Evolutionary conservation across 139 green algal species (phyloP).

Genomic region (Coelastrella sp.): DNA sequence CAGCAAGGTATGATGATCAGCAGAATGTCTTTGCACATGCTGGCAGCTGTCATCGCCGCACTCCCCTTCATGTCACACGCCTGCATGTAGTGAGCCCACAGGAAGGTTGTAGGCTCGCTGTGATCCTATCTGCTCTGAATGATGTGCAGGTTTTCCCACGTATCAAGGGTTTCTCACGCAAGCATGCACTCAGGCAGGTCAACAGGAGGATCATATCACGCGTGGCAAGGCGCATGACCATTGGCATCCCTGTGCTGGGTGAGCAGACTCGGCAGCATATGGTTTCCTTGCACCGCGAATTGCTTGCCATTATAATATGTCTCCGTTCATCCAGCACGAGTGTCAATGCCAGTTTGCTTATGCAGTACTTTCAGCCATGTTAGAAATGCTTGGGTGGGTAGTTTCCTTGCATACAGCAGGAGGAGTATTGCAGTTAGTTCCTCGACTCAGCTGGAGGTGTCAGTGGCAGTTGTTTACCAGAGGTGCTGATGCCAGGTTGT

Average conservation of each 20-base stretch:
- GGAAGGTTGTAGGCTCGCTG: neutral
- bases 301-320: neutral
- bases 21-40: neutral
- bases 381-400: no score
- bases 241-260: constrained; percentile 47
- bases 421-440: no score
- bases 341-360: neutral
- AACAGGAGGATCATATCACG: constrained; percentile 43
- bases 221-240: constrained; percentile 34
- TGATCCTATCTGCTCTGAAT: neutral
- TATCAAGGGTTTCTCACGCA: constrained; percentile 34
- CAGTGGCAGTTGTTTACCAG: no score
- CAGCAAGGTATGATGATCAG: neutral
- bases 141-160: neutral
- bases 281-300: neutral
- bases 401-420: no score
- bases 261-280: neutral
- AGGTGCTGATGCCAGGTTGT: no score
- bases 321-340: neutral
- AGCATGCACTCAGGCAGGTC: constrained; percentile 35
- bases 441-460: no score
- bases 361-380: neutral
- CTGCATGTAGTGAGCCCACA: neutral
- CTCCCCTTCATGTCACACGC: no score
- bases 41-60: no score